These are phyloP conservation scores for Bisporella sp. DNA, from an alignment of 2,329 filamentous ascomycete genomes.

Conservation along the genomic window DNA sequence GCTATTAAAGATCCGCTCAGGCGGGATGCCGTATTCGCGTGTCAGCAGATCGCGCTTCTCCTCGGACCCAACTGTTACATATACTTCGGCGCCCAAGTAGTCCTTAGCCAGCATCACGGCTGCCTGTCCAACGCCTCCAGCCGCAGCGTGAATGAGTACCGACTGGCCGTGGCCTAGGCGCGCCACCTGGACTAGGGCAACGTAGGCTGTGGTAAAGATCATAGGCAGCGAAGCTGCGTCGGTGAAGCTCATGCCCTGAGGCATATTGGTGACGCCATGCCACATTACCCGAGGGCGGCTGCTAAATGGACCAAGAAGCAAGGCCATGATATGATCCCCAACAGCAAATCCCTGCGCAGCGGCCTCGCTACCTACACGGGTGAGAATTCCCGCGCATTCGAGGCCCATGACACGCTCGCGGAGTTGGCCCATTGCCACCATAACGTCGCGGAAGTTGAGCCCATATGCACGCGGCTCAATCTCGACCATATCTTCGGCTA, in stretches of 20 bases:
- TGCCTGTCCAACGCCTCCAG: conserved; percentile 26
- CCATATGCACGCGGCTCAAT: conserved; percentile 25
- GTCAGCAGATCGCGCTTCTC: conserved; percentile 1
- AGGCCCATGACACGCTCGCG: conserved; percentile 18
- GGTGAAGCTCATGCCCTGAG: conserved; percentile 7
- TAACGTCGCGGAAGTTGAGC: conserved; percentile 23
- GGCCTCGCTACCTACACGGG: conserved; percentile 22
- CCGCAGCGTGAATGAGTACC: conserved; percentile 26
- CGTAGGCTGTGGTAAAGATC: conserved; percentile 12
- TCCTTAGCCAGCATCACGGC: conserved; percentile 17
- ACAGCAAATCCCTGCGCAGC: conserved; percentile 19
- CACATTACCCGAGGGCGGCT: neutral
- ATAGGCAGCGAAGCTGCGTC: conserved; percentile 14
- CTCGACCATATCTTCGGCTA: conserved; percentile 19
- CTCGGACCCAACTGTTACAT: neutral
- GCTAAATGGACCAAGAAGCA: neutral
- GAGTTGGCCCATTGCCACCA: conserved; percentile 24
- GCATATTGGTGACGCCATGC: conserved; percentile 6
- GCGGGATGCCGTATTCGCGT: neutral
- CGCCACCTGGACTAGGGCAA: conserved; percentile 10
- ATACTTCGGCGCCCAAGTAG: neutral
- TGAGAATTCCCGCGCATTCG: conserved; percentile 30
- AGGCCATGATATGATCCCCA: conserved; percentile 24
- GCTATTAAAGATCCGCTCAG: neutral
- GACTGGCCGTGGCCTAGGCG: conserved; percentile 13